Base-by-base conservation (phyloP, 164 flowering plant genomes). In the grape (Vitis vinifera) region DNA sequence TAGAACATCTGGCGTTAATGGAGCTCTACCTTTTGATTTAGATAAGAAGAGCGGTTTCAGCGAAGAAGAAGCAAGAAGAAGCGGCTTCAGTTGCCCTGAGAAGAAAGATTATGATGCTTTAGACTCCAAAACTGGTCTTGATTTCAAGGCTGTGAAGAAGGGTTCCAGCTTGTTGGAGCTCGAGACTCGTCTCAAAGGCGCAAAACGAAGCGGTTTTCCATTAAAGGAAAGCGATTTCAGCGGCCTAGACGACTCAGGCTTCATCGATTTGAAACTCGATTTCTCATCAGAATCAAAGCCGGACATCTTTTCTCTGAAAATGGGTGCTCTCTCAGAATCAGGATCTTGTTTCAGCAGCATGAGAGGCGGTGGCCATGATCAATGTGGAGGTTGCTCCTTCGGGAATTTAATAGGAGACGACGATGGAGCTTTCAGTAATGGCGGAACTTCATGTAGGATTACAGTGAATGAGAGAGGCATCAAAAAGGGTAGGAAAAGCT, bases 181-280 rank as follows among this genome's bases (percentile, higher is more conserved):
- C 65, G 75, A 64, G 31, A 13, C 61, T 59, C 73, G 73, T 12
- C 55, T 65, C n/a, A 75, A 51, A 11, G 74, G 66, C 16, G 66
- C 71, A 9, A 76, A 75, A 9, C 71, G 78, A 63, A 65, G 82
- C 2, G 63, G 73, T 13, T 81, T 79, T 51, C 71, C 84, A 44
- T 71, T 76, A 3, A 77, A 71, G 60, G 85, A 83, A 47, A 79
- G 73, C 59, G 84, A 81, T 15, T 81, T 87, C 62, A 72, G 59
- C 17, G 79, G 69, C 13, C 67, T 63, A 59, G 85, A 82, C 59
- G 88, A 83, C 1, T 77, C 91, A 14, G 84, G 84, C 10, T 89
- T 86, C 68, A 91, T 88, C 48, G 94, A 89, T 65, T 69, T 89
- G 62, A 87, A 87, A 72, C 84, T 87, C 16, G 89, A 83, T 71